Evolutionary conservation across 2,329 filamentous ascomycete genomes (phyloP), one percentile per base, ranked within the genome.

Genomic region (Uncinocarpus reesii): DNA sequence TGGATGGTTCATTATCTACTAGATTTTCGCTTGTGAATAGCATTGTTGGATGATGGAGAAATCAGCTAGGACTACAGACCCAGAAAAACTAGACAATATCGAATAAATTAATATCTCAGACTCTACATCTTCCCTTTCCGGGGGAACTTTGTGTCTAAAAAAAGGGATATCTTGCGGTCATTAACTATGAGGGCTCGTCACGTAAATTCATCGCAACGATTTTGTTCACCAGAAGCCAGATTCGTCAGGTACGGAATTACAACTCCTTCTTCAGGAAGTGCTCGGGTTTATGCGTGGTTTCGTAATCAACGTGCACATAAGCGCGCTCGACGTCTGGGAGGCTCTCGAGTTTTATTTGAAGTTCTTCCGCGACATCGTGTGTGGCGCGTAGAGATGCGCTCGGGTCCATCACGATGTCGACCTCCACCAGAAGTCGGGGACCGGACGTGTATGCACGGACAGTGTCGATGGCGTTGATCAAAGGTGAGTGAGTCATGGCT

Each of bases 221-320:
- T n/a, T n/a, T n/a, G n/a, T n/a, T n/a, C n/a, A n/a, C n/a, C n/a
- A n/a, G n/a, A n/a, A n/a, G n/a, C n/a, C n/a, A n/a, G n/a, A n/a
- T n/a, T n/a, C n/a, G n/a, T n/a, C n/a, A n/a, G n/a, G n/a, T n/a
- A n/a, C n/a, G n/a, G n/a, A n/a, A n/a, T n/a, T 61, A 80, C 40
- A 81, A 59, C 56, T 81, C 78, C 67, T 82, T 82, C 64, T 82
- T 82, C 62, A 79, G 64, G 54, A 77, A 81, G 63, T 83, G 89
- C 71, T 95, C 89, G 0, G 90, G 90, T 65, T 92, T 89, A 66
- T 96, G 92, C 15, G 84, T 88, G 3, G 89, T 95, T 71, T 96
- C 92, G 59, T 93, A 96, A 65, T 98, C 92, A 15, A 95, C 89
- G 65, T 98, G 92, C 16, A 96, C 92, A 63, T 95, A 96, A 0